A percentile compares a stretch with the other conserved stretches of the same genome.
These are phyloP conservation scores for Penicillium psychrofluorescens DNA, from an alignment of 495 filamentous ascomycete species.

Conservation along the genomic window DNA sequence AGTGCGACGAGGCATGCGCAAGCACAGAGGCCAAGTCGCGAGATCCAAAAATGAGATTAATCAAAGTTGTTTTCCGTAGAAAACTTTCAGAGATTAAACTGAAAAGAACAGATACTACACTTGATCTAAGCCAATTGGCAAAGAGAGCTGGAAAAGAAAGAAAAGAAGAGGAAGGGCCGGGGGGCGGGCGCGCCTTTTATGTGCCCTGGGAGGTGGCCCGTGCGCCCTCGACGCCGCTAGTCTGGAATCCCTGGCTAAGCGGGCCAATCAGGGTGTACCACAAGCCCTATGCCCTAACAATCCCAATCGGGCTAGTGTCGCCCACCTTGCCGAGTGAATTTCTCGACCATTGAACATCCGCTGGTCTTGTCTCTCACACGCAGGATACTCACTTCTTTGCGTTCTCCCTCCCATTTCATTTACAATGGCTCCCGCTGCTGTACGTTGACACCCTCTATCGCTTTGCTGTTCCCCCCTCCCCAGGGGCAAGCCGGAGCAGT, in stretches of 20 bases:
- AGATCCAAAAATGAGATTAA: constrained; percentile 74
- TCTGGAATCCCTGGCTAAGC: constrained; percentile 3
- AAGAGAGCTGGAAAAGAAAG: constrained; percentile 51
- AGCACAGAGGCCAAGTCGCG: constrained; percentile 65
- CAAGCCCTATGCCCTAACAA: constrained; percentile 18
- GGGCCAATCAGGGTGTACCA: constrained; percentile 20
- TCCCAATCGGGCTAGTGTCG: constrained; percentile 22
- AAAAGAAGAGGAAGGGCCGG: constrained; percentile 31
- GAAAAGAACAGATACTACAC: constrained; percentile 99
- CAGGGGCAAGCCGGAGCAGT: constrained; percentile 57
- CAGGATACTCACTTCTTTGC: constrained; percentile 58
- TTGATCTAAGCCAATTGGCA: constrained; percentile 74
- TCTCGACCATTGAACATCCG: constrained; percentile 14
- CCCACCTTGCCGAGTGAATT: constrained; percentile 14
- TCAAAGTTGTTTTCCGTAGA: constrained; percentile 67
- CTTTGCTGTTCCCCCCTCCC: constrained; percentile 74
- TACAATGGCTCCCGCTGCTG: constrained; percentile 52
- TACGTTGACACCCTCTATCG: constrained; percentile 59
- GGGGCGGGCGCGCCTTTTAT: constrained; percentile 24
- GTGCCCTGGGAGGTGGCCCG: constrained; percentile 1
- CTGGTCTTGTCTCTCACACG: constrained; percentile 26
- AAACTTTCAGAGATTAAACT: constrained; percentile 79
- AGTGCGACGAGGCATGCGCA: constrained; percentile 65
- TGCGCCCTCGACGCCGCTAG: constrained; percentile 11
- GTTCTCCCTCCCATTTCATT: constrained; percentile 23